Evolutionary conservation across 1,284 basidiomycete genomes (phyloP), one percentile per base, ranked within the genome.

Genomic region (Heterobasidion occidentale): DNA sequence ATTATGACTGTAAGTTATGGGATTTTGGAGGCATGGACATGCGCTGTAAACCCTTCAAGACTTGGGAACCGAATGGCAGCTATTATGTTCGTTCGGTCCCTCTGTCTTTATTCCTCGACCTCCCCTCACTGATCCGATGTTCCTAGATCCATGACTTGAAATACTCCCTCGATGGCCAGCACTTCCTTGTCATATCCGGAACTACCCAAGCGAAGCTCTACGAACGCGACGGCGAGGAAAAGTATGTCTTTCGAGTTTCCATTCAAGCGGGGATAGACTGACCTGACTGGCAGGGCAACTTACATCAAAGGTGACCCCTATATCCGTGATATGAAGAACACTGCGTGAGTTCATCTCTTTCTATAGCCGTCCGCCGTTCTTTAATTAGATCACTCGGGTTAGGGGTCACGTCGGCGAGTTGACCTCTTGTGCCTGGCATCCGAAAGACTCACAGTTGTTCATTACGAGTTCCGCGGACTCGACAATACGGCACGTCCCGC

Each of bases 11-110:
- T 72, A 98, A 98, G 71, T 72, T 99, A 54, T 99, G 95, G 95
- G 97, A 99, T 71, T 99, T 99, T 73, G 97, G 96, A 65, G 97
- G 97, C 7, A 99, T 99, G 96, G 90, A 91, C 64, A 75, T 79
- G 61, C 80, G 90, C 65, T 82, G 84, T 70, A 90, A 91, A 68
- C 95, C 97, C 14, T 99, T 99, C 81, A 92, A 94, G 73, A 90
- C 83, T 61, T 98, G 92, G 82, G 94, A 99, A 70, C 92, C 94
- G 58, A 86, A 89, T 57, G 94, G 92, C 58, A 91, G 86, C 63
- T 98, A 99, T 72, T 87, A 95, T 74, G 93, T 94, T 67, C 55
- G 88, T 77, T 42, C 49, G 47, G 59, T 55, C 51, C 56, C 52
- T 55, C 56, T 50, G 56, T 55, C 49, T 44, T 51, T 27, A 27